Base-by-base conservation (phyloP, 345 rosid species). In the Streptanthus diversifolius region DNA sequence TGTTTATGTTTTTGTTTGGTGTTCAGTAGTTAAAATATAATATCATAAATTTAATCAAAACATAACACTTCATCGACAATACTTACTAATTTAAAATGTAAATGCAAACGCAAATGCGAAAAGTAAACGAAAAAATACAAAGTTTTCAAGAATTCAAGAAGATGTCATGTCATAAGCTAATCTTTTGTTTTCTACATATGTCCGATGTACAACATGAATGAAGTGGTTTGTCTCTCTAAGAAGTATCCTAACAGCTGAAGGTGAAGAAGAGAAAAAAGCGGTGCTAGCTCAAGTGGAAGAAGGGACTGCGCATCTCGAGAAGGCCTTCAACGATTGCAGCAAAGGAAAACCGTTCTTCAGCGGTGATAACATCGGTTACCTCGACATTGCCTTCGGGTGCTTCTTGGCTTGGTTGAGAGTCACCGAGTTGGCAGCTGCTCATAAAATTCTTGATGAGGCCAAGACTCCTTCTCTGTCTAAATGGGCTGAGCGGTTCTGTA, bases 261-360 rank as follows among this genome's bases (percentile, higher is more conserved):
- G 71, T 30, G 93, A 76, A 22, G 90, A 78, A 45, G 84, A 80
- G 13, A 83, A 35, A 77, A 80, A 77, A 27, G 82, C 83, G 0
- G 74, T 67, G 2, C 1, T 78, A 5, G 71, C 76, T 15, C 72
- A 80, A 63, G n/a, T 82, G n/a, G 71, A 9, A 0, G 88, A 83
- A 77, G 87, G 78, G 13, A 10, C 79, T 27, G 68, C 9, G 5
- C 25, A 81, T 51, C 29, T 92, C 44, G 95, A 88, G 79, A 91
- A 81, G 2, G 87, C 84, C 1, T 88, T 77, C 62, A 37, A 2
- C 13, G 85, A 82, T 32, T 69, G 80, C 49, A 83, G 95, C 85
- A 80, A 90, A 75, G 98, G 98, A 29, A 85, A 82, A 68, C 19
- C 82, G 1, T 92, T 88, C 82, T 92, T 92, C 47, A 89, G 92